A percentile compares a stretch with the other conserved stretches of the same genome.
Evolutionary conservation across 2,329 filamentous ascomycete genomes (phyloP).

Genomic region (Nectriaceae sp.): DNA sequence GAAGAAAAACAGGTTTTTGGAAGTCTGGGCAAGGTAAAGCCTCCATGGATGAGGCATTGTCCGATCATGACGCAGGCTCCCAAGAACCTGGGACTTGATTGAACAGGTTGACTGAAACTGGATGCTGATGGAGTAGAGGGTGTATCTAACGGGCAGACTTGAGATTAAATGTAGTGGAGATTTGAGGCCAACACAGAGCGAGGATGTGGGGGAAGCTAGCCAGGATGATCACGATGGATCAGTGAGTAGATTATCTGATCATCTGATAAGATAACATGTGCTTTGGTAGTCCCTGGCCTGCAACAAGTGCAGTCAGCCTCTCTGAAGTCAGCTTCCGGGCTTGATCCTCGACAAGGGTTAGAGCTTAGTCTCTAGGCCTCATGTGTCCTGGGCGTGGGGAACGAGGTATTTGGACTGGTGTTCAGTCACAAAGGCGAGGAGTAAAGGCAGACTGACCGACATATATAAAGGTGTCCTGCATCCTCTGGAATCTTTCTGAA

Average conservation of each 20-base stretch:
- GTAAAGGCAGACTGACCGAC: neutral
- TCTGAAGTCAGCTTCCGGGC: neutral
- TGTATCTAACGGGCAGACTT: neutral
- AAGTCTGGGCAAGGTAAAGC: no score
- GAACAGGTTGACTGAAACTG: no score
- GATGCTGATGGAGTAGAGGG: neutral
- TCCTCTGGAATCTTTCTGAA: neutral
- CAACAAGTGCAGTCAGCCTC: neutral
- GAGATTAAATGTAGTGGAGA: neutral
- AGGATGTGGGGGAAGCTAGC: neutral
- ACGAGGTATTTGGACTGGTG: neutral
- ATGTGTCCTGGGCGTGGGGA: neutral
- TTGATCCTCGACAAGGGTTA: neutral
- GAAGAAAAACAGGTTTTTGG: no score
- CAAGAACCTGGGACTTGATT: no score
- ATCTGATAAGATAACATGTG: constrained; percentile 1
- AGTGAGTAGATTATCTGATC: neutral
- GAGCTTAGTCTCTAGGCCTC: neutral
- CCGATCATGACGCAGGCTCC: no score
- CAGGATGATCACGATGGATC: neutral
- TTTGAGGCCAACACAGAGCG: neutral
- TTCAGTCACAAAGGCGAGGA: neutral
- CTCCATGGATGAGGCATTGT: no score
- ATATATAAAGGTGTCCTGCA: neutral
- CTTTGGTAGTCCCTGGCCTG: neutral